Percentiles rank a stretch among this genome's conserved stretches.
These are phyloP conservation scores for Calonectria hongkongensis DNA, from an alignment of 2,329 filamentous ascomycete genomes.

Conservation along the genomic window DNA sequence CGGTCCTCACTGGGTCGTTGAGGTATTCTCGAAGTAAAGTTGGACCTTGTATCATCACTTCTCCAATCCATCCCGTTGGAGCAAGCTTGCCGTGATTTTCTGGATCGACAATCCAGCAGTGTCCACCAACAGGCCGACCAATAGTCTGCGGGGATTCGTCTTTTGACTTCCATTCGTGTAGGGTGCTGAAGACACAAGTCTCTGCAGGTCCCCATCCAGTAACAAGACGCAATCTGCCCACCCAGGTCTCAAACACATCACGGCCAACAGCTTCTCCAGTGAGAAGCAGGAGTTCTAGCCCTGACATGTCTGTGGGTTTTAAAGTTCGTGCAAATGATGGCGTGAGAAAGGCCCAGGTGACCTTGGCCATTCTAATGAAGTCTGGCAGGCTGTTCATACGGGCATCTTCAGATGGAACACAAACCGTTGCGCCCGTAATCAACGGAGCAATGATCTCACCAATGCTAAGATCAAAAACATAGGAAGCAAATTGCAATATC, in stretches of 20 bases:
- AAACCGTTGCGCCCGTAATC: conserved; percentile 61
- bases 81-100: conserved; percentile 43
- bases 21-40: conserved; percentile 51
- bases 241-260: conserved; percentile 36
- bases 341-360: conserved; percentile 26
- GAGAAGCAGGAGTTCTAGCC: conserved; percentile 30
- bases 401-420: conserved; percentile 59
- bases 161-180: conserved; percentile 33
- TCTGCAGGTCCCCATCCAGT: conserved; percentile 42
- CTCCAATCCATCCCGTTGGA: conserved; percentile 51
- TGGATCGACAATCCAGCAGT: conserved; percentile 24
- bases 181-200: conserved; percentile 34
- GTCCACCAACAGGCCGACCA: background rate
- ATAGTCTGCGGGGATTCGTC: conserved; percentile 52
- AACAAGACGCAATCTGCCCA: conserved; percentile 33
- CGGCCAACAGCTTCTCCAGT: conserved; percentile 37
- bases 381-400: conserved; percentile 29
- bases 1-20: conserved; percentile 30
- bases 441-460: conserved; percentile 63
- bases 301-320: conserved; percentile 11
- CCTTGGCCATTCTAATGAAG: background rate
- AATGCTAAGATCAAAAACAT: conserved; percentile 63
- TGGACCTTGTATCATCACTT: conserved; percentile 51
- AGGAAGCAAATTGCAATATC: conserved; percentile 52
- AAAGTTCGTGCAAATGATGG: conserved; percentile 29